Evolutionary conservation across 768 basidiomycete genomes (phyloP), one percentile per base, ranked within the genome.

Genomic region (Lentinus tigrinus): DNA sequence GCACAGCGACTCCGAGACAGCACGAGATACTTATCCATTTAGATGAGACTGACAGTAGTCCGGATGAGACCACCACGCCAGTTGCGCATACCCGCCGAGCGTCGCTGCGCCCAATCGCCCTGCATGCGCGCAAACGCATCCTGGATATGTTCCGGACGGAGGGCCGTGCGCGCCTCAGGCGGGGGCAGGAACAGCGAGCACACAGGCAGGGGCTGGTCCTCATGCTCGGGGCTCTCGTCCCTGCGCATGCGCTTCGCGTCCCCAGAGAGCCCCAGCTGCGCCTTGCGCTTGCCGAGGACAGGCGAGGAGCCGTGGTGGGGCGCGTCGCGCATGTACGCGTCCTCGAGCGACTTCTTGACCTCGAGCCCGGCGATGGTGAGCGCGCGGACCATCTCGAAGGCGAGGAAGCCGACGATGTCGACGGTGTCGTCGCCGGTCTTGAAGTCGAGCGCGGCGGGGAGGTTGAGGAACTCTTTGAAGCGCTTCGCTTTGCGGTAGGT

Each of bases 401-500:
- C 90, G 43, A 98, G 85, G 75, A 98, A 98, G 24, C 95, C 95
- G 65, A 98, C 93, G 58, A 97, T 95, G 69, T 98, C 95, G 67
- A 95, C 80, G 3, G 95, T 95, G 72, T 97, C 95, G 72, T 97
- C 95, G 72, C 90, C 91, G 28, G 91, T 85, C 74, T 91, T 92
- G 59, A 94, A 80, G 67, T 97, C 93, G 42, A 96, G 83, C 59
- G 91, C 88, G 0, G 88, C 67, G 3, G 94, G 91, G 11, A 97
- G 82, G 70, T 94, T 94, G 53, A 98, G 81, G 68, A 97, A 98
- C 67, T 97, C 95, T 40, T 91, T 83, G 74, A 98, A 98, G 6
- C 95, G 92, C 73, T 95, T 95, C 14, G 88, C 95, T 87, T 98
- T 98, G 53, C 95, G 87, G 71, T 95, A 97, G 0, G 95, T 97